These are phyloP conservation scores for Prunus davidiana DNA, from an alignment of 306 rosid species.

Conservation along the genomic window DNA sequence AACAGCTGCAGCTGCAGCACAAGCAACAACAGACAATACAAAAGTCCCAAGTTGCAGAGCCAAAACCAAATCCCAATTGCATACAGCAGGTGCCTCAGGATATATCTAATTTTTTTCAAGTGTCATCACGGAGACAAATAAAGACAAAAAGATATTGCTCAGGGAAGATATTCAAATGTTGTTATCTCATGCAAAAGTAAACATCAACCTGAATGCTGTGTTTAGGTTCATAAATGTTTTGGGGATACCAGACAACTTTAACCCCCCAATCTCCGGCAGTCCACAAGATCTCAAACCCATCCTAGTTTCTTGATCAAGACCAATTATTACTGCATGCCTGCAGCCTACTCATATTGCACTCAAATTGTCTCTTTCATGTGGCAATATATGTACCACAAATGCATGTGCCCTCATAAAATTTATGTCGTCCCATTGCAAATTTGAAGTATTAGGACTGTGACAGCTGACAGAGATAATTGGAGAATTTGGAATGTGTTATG, in stretches of 20 bases:
- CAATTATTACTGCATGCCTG: background rate
- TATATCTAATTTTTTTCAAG: background rate
- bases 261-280: conserved; percentile 16
- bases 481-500: too few relatives aligned
- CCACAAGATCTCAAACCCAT: conserved; percentile 9
- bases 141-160: conserved; percentile 1
- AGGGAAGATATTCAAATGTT: conserved; percentile 1
- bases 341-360: too few relatives aligned
- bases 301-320: background rate
- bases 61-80: background rate
- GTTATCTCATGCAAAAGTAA: conserved; percentile 20
- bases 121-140: conserved; percentile 4
- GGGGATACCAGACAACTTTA: background rate
- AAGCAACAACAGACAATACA: conserved; percentile 3
- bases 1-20: background rate
- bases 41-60: background rate
- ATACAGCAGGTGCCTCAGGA: background rate
- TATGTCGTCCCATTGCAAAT: background rate
- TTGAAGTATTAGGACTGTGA: background rate
- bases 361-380: too few relatives aligned
- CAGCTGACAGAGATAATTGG: background rate
- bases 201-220: conserved; percentile 17
- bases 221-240: background rate
- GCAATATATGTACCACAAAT: too few relatives aligned
- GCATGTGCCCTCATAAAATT: background rate